Base-by-base conservation (phyloP, 1,284 basidiomycete species). In the Cryptococcus sp. region DNA sequence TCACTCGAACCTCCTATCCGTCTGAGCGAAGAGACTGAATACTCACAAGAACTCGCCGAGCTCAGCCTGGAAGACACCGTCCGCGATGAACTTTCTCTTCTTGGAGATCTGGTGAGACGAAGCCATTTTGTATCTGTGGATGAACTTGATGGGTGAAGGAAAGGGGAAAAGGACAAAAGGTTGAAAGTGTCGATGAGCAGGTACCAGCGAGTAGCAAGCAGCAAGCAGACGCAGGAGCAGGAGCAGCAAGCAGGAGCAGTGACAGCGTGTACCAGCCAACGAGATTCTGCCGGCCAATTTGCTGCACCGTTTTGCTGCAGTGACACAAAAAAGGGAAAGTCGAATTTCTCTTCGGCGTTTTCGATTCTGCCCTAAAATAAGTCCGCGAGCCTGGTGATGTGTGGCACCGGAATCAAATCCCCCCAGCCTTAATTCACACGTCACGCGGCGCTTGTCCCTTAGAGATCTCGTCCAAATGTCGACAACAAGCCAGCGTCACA, bases 71-170 rank as follows among this genome's bases (percentile, higher is more conserved):
- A 74, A 74, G 58, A 74, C 70, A 72, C 72, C 72, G 64, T 97
- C 94, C 66, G 93, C 93, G 77, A 98, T 91, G 78, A 97, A 97
- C 88, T 82, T 95, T 84, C 91, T 87, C 84, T 93, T 93, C 84
- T 95, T 94, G 84, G 88, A 90, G 84, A 94, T 93, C 80, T 90
- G 88, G 70, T 84, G 78, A 76, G 89, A 83, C 48, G 72, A 62
- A 45, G 47, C 48, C n/a, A 35, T 54, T 41, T 40, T 38, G 53
- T 41, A 51, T 58, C 54, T 53, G 55, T 47, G 57, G 47, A 59
- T 35, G 61, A 17, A 41, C 23, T 50, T 23, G 40, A 42, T 46
- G 54, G 45, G 35, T 47, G 41, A 35, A 50, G 40, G 27, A 55
- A 13, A 40, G 25, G 16, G 47, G n/a, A 38, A 20, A 27, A 53